Conservation (phyloP, 192 early-diverging fungal genomes). For the Entophlyctis luteolus region DNA sequence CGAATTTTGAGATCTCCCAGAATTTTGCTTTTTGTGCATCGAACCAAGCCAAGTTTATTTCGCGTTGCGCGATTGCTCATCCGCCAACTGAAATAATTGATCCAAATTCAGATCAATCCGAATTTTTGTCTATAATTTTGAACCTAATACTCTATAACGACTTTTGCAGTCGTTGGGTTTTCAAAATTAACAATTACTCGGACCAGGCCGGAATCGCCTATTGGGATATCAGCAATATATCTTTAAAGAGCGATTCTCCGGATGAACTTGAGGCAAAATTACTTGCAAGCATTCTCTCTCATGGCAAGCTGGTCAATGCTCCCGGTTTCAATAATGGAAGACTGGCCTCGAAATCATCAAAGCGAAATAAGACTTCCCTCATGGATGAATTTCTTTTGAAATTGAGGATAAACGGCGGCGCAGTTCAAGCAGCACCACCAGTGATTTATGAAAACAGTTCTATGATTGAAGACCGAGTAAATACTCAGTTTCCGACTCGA, state of each 20-base stretch:
- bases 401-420: constrained; percentile 2
- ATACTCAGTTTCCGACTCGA: neutral
- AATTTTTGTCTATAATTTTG: neutral
- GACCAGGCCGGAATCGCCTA: constrained; percentile 3
- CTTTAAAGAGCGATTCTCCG: neutral
- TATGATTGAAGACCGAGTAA: neutral
- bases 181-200: constrained; percentile 7
- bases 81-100: neutral
- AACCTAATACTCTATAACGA: neutral
- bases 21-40: neutral
- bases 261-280: neutral
- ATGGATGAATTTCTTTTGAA: neutral
- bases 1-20: neutral
- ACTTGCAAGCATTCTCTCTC: neutral
- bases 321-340: too few species aligned
- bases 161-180: neutral
- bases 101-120: neutral
- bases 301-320: neutral
- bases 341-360: neutral
- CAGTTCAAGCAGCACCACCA: constrained; percentile 14
- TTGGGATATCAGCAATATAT: constrained; percentile 3
- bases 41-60: constrained; percentile 4
- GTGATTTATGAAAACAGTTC: neutral
- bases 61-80: neutral
- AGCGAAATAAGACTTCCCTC: neutral